A percentile compares a stretch with the other conserved stretches of the same genome.
Conservation (phyloP, 208 protist species). For the Leishmania amazonensis region DNA sequence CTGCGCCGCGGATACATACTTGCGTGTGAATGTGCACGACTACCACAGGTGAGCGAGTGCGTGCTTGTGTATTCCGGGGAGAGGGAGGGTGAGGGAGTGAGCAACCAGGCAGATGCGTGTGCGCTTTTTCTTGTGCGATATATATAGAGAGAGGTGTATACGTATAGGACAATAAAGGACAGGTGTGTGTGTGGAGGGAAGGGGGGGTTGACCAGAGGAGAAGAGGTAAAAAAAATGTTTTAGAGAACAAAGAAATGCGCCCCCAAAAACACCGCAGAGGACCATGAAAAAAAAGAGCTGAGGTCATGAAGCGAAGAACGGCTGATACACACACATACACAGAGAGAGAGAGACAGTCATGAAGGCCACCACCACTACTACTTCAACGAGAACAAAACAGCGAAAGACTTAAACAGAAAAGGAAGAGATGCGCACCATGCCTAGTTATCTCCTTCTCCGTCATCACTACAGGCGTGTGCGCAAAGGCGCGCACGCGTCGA, state of each 20-base stretch:
- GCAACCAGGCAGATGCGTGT: background rate
- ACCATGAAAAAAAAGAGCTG: background rate
- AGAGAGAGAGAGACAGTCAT: conserved; percentile 10
- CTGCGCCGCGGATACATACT: background rate
- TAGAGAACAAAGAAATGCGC: background rate
- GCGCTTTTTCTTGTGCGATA: background rate
- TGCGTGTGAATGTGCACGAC: background rate
- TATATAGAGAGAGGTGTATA: background rate
- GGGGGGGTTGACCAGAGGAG: background rate
- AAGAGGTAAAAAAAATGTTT: background rate
- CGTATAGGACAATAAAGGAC: background rate
- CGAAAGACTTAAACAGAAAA: no score
- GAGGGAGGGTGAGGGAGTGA: background rate
- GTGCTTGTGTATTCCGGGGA: background rate
- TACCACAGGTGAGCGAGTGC: background rate
- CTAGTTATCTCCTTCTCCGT: background rate
- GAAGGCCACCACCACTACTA: conserved; percentile 5
- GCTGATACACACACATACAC: conserved; percentile 2
- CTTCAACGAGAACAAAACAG: background rate
- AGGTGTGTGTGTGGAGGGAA: background rate
- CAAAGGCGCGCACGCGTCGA: background rate
- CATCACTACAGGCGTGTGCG: background rate
- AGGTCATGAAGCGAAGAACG: background rate
- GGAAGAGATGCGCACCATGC: background rate
- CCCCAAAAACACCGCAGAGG: background rate